Base-by-base conservation (phyloP, 164 flowering plant genomes). In the Vitis riparia region DNA sequence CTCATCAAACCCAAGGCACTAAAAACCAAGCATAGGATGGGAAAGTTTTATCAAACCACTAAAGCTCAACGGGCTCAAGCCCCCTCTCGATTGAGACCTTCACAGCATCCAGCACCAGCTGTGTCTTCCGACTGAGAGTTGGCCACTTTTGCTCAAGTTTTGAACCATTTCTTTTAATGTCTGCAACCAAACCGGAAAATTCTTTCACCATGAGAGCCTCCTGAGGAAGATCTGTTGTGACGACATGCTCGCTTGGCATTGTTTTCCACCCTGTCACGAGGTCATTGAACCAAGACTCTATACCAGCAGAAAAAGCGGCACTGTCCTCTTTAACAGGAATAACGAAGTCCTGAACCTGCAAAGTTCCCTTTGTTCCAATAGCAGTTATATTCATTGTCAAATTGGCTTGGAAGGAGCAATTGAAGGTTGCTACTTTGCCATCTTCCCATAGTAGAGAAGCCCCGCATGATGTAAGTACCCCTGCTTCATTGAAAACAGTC, bases 181-280 rank as follows among this genome's bases (percentile, higher is more conserved):
- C 55, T 32, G 30, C 59, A 1, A 87, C 94, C 79, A 91, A 69
- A 5, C 77, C 55, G 3, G 91, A 76, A 58, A 91, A 89, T 78
- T 89, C 90, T 64, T 58, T 82, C 63, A 89, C 92, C 97, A 91
- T 88, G 37, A 61, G 79, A 10, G 79, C 91, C 66, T 91, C 97
- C 68, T 91, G 97, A 8, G 94, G 91, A 52, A 89, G 79, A 53
- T 84, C 88, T 8, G 83, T 77, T 11, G 13, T 32, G 48, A 84
- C 74, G 3, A 52, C 62, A 59, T 83, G 88, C 72, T 83, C 77
- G 16, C 84, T 79, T n/a, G 96, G 93, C 53, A n/a, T 2, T 5
- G 84, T 71, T 0, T 8, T 71, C 87, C 90, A 82, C 16, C 78
- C 84, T 0, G 81, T 80, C 14, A 78, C 77, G 11, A 81, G 78